A percentile compares a stretch with the other conserved stretches of the same genome.
phyloP scores from a whole-genome alignment of 1,284 basidiomycete species.

The Trichosporon faecale region DNA sequence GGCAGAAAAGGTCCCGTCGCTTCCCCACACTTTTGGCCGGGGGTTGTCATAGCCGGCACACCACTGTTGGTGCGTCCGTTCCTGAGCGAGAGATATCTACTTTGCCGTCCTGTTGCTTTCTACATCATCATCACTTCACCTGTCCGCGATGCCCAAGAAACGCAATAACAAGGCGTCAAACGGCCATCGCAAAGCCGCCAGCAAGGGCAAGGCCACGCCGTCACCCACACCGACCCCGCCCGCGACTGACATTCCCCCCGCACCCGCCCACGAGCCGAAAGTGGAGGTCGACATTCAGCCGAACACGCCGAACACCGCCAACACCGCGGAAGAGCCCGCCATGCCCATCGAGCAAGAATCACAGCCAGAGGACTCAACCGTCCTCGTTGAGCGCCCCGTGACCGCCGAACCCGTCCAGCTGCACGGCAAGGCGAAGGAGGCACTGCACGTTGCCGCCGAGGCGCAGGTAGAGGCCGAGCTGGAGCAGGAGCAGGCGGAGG shows the following conservation, averaged over 20 bases:
- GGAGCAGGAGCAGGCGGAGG: neutral
- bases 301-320: neutral
- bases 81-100: neutral
- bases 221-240: neutral
- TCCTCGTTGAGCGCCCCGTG: neutral
- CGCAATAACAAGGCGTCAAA: neutral
- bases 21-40: constrained; percentile 12
- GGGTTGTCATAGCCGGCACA: neutral
- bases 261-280: constrained; percentile 1
- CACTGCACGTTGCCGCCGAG: neutral
- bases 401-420: neutral
- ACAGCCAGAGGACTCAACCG: neutral
- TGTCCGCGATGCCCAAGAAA: neutral
- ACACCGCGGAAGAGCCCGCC: neutral
- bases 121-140: neutral
- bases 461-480: neutral
- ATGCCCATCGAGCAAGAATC: neutral
- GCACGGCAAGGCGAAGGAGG: neutral
- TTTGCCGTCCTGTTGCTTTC: neutral
- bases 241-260: neutral
- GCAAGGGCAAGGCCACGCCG: neutral
- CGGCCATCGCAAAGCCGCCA: neutral
- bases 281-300: neutral
- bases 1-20: neutral
- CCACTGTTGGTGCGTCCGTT: neutral